phyloP scores from a whole-genome alignment of 106 monocot genomes.

The Dendrobium huoshanense region DNA sequence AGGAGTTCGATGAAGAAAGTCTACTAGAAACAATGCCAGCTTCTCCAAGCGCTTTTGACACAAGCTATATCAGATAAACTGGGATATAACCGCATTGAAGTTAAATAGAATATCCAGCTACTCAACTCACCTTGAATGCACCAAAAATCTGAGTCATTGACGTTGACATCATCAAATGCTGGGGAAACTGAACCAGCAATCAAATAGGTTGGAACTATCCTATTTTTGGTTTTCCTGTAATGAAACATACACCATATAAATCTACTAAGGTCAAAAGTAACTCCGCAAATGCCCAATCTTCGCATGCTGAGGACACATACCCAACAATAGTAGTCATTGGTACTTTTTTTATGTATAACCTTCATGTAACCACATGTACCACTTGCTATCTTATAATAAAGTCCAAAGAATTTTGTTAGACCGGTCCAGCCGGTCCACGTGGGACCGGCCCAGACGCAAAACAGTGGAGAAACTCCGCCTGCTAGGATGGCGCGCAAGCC shows the following conservation, averaged over 20 bases:
- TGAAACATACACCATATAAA: background rate
- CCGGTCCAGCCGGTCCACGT: no score
- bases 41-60: constrained; percentile 69
- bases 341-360: background rate
- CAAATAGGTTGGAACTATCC: constrained; percentile 40
- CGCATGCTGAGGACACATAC: background rate
- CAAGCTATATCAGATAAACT: constrained; percentile 6
- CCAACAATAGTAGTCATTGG: background rate
- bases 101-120: background rate
- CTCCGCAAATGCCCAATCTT: background rate
- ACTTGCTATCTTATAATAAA: background rate
- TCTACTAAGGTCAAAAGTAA: background rate
- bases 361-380: background rate
- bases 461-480: no score
- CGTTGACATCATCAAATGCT: constrained; percentile 84
- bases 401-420: no score
- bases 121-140: constrained; percentile 72
- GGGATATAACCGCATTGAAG: background rate
- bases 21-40: constrained; percentile 71
- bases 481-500: no score
- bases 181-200: constrained; percentile 22
- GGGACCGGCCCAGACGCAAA: no score
- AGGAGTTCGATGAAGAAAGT: constrained; percentile 21
- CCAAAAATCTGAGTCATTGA: constrained; percentile 72
- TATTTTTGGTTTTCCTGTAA: constrained; percentile 56